Conservation (phyloP, 345 rosid genomes). For the Brassica incana region DNA sequence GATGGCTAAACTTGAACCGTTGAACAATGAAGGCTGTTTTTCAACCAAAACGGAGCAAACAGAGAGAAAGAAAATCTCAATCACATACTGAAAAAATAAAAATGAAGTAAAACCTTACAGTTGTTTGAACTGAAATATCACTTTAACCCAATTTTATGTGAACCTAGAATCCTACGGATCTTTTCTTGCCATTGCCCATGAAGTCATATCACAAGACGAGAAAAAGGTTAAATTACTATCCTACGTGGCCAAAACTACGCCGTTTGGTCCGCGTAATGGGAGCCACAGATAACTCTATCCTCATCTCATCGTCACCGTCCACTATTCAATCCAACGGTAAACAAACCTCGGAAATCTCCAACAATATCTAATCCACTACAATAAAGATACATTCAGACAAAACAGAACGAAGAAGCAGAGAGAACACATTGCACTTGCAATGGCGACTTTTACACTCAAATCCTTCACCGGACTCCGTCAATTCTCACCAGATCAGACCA, state of each 20-base stretch:
- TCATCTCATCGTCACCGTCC: slow-evolving; percentile 51
- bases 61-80: not conserved
- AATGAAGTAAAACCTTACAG: not conserved
- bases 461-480: slow-evolving; percentile 80
- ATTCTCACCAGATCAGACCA: slow-evolving; percentile 43
- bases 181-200: slow-evolving; percentile 9
- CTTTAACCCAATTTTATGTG: slow-evolving; percentile 12
- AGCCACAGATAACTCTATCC: slow-evolving; percentile 50
- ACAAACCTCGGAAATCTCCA: slow-evolving; percentile 41
- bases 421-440: slow-evolving; percentile 4
- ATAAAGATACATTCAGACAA: slow-evolving; percentile 6
- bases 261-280: slow-evolving; percentile 20
- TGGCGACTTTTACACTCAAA: slow-evolving; percentile 70
- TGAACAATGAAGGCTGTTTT: not conserved
- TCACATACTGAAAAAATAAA: not conserved
- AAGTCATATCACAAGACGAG: slow-evolving; percentile 7
- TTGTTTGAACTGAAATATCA: not conserved
- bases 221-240: slow-evolving; percentile 14
- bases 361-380: slow-evolving; percentile 55
- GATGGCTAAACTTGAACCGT: not conserved
- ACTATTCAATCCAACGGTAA: slow-evolving; percentile 49
- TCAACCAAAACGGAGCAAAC: slow-evolving; percentile 8
- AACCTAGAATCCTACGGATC: slow-evolving; percentile 8
- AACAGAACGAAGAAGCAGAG: slow-evolving; percentile 1
- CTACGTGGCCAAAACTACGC: slow-evolving; percentile 43